These are phyloP conservation scores for Pyrenophora tritici-repentis DNA, from an alignment of 2,329 filamentous ascomycete genomes.

Conservation along the genomic window DNA sequence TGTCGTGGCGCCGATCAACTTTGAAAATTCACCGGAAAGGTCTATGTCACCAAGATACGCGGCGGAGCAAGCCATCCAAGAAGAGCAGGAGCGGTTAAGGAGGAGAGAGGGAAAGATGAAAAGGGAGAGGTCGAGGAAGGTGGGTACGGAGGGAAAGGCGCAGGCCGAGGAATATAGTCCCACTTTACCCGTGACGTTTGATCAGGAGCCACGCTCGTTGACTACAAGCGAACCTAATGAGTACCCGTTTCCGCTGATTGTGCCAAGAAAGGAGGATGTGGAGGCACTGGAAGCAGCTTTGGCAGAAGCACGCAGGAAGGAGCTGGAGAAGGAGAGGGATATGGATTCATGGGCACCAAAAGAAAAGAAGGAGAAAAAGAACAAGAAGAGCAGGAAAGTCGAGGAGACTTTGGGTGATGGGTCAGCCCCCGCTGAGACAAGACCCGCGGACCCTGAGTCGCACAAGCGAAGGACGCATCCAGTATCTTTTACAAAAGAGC, in stretches of 20 bases:
- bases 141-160: slow-evolving; percentile 7
- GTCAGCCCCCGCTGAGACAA: slow-evolving; percentile 11
- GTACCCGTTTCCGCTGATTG: slow-evolving; percentile 37
- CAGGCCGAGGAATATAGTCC: slow-evolving; percentile 3
- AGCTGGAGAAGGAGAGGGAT: slow-evolving; percentile 29
- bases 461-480: slow-evolving; percentile 45
- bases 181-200: slow-evolving; percentile 21
- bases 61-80: slow-evolving; percentile 9
- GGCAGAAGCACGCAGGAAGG: slow-evolving; percentile 8
- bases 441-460: slow-evolving; percentile 17
- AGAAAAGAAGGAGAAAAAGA: slow-evolving; percentile 52
- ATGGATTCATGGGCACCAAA: slow-evolving; percentile 41
- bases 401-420: slow-evolving; percentile 20
- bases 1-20: slow-evolving; percentile 1
- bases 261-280: slow-evolving; percentile 9
- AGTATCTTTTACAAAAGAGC: slow-evolving; percentile 36
- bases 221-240: slow-evolving; percentile 21
- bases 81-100: slow-evolving; percentile 21
- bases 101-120: slow-evolving; percentile 48
- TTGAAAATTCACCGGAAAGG: background rate
- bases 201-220: slow-evolving; percentile 20
- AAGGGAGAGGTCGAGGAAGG: slow-evolving; percentile 23
- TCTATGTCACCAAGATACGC: background rate
- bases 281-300: background rate
- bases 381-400: slow-evolving; percentile 39